Conservation (phyloP, 169 alveolate genomes). For the Plasmodium gonderi region DNA sequence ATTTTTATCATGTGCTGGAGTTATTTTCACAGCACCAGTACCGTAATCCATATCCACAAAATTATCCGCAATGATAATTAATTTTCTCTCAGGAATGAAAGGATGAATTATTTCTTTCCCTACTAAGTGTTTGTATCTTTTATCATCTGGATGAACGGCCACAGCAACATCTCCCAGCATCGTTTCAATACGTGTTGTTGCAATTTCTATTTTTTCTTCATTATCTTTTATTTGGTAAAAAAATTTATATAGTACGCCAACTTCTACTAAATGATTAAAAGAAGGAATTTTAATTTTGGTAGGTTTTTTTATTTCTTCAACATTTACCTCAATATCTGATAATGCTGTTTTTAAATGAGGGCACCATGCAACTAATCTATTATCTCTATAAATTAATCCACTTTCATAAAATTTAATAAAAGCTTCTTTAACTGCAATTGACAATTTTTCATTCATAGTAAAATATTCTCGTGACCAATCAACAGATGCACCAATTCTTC, state of each 20-base stretch:
- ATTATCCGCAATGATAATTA: slow-evolving; percentile 96
- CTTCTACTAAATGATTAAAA: slow-evolving; percentile 91
- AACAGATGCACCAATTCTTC: slow-evolving; percentile 93
- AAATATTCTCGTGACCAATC: slow-evolving; percentile 99
- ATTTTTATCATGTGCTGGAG: slow-evolving; percentile 99
- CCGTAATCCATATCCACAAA: slow-evolving; percentile 98
- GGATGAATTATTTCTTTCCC: slow-evolving; percentile 99
- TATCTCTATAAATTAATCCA: slow-evolving; percentile 96
- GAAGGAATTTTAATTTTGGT: slow-evolving; percentile 85
- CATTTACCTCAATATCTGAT: slow-evolving; percentile 99
- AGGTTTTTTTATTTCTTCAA: slow-evolving; percentile 93
- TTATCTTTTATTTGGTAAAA: slow-evolving; percentile 93
- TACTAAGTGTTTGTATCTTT: slow-evolving; percentile 90
- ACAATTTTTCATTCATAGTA: slow-evolving; percentile 95
- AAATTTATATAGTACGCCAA: slow-evolving; percentile 98
- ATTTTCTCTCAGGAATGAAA: slow-evolving; percentile 93
- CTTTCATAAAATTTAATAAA: slow-evolving; percentile 94
- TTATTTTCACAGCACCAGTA: slow-evolving; percentile 99
- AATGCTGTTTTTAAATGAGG: slow-evolving; percentile 98
- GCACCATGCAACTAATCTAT: slow-evolving; percentile 98
- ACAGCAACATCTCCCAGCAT: slow-evolving; percentile 99
- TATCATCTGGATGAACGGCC: slow-evolving; percentile 99
- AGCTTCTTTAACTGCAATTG: slow-evolving; percentile 97
- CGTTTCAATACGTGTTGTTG: slow-evolving; percentile 99
- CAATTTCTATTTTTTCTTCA: slow-evolving; percentile 87